These are phyloP conservation scores for Geotrichum siamense DNA, from an alignment of 1,139 yeast species.

Conservation along the genomic window DNA sequence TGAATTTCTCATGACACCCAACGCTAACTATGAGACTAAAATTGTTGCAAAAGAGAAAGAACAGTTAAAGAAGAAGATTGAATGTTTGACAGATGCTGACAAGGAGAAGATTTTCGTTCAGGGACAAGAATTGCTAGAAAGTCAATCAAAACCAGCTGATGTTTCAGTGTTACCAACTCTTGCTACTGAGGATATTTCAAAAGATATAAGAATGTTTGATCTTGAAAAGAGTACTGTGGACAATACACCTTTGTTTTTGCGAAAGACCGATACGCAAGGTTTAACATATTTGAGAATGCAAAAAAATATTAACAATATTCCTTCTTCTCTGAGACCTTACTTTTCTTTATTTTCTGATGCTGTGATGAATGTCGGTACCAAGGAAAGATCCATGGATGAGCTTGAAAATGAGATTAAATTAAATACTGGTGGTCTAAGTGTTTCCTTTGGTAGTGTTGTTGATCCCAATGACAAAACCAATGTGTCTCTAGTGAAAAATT, in stretches of 20 bases:
- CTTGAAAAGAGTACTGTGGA: conserved; percentile 21
- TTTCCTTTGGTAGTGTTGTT: conserved; percentile 50
- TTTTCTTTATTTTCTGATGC: conserved; percentile 75
- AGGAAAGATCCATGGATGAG: conserved; percentile 58
- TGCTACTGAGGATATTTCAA: conserved; percentile 62
- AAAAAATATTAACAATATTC: conserved; percentile 44
- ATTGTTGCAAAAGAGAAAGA: conserved; percentile 49
- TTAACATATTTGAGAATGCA: conserved; percentile 66
- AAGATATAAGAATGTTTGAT: conserved; percentile 42
- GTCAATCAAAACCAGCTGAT: conserved; percentile 66
- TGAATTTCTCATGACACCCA: conserved; percentile 72
- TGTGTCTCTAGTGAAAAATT: conserved; percentile 41
- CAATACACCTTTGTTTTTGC: conserved; percentile 29
- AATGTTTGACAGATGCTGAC: conserved; percentile 48
- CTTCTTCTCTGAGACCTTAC: conserved; percentile 55
- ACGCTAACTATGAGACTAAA: conserved; percentile 44
- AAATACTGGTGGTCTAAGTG: conserved; percentile 75
- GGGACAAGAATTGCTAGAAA: conserved; percentile 52
- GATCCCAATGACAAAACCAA: conserved; percentile 22
- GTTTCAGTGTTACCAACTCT: conserved; percentile 74
- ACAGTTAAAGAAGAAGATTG: conserved; percentile 44
- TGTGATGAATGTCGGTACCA: conserved; percentile 79
- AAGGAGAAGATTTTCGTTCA: conserved; percentile 50
- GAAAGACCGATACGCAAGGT: conserved; percentile 36
- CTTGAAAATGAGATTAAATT: conserved; percentile 79